Evolutionary conservation across 2,329 filamentous ascomycete species (phyloP).

Genomic region (Pleoardoris graminearum): DNA sequence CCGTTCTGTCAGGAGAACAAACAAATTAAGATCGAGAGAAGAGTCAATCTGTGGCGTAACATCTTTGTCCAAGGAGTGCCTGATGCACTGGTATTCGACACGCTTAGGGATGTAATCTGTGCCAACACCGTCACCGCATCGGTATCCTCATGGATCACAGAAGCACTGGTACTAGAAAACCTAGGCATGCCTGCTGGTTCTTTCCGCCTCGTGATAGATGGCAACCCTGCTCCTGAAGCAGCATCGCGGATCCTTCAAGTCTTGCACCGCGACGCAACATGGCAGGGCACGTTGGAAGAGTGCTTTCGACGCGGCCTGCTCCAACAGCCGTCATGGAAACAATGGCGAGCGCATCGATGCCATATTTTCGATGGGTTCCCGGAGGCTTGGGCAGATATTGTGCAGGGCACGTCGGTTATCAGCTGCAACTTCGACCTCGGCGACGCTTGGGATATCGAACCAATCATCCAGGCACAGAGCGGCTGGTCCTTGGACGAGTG

Average conservation of each 20-base stretch:
- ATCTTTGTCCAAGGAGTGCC: neutral
- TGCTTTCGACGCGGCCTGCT: neutral
- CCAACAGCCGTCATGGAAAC: neutral
- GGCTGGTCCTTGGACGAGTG: too few species aligned
- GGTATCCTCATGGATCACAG: slow-evolving; percentile 9
- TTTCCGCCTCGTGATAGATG: slow-evolving; percentile 13
- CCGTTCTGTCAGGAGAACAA: slow-evolving; percentile 5
- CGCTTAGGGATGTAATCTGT: neutral
- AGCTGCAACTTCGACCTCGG: neutral
- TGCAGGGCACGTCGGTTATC: neutral
- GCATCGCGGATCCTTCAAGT: slow-evolving; percentile 3
- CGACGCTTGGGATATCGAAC: neutral
- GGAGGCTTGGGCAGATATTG: too few species aligned
- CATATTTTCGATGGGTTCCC: neutral
- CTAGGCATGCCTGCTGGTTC: slow-evolving; percentile 14
- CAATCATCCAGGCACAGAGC: too few species aligned
- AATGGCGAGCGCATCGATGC: neutral
- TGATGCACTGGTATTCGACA: neutral
- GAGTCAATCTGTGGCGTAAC: slow-evolving; percentile 2
- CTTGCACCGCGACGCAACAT: slow-evolving; percentile 1
- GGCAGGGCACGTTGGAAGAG: neutral
- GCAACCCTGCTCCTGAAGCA: neutral
- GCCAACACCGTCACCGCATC: neutral
- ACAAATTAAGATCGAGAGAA: neutral
- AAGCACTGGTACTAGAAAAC: slow-evolving; percentile 3